Base-by-base conservation (phyloP, 208 protist species). In the Leishmania amazonensis region DNA sequence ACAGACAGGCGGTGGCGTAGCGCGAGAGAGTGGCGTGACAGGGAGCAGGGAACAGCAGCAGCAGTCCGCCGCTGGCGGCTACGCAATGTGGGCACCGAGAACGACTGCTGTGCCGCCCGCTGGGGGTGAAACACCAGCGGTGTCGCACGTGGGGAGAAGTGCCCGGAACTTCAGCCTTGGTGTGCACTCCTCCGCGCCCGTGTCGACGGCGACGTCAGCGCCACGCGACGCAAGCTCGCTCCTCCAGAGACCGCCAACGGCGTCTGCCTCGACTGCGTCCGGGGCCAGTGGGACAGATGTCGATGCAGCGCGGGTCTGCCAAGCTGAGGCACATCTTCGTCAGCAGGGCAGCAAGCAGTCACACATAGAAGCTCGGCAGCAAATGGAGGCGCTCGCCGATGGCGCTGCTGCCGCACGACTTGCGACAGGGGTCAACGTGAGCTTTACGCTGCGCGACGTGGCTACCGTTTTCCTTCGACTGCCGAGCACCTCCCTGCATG, bases 371-470 rank as follows among this genome's bases (percentile, higher is more conserved):
- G n/a, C 80, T 19, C 84, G 85, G 38, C 64, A 42, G 17, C 62
- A 81, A 74, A 72, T 87, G 62, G 82, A 90, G 82, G 64, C 31
- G 47, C 72, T 85, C 24, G 80, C 60, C 24, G 81, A 85, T 47
- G 80, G 76, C 4, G 81, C 78, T 42, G 73, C 5, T 58, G 73
- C 31, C 15, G 53, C 68, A 17, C 57, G 67, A 28, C 70, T 85
- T 38, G 83, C 81, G 45, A 87, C 89, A 51, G 91, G 90, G 7
- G 79, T 89, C 45, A 95, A 95, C 79, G 85, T 95, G 28, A 90
- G 88, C 65, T 92, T 95, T 75, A 90, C 88, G 28, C 87, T 95
- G 38, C 87, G 90, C 31, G 92, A 93, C 73, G 89, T 95, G 38
- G 87, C 90, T 4, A 90, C 90, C 17, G 88, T 87, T 35, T 87